These are phyloP conservation scores for Aspergillus chevalieri DNA, from an alignment of 2,329 filamentous ascomycete species.

Conservation along the genomic window DNA sequence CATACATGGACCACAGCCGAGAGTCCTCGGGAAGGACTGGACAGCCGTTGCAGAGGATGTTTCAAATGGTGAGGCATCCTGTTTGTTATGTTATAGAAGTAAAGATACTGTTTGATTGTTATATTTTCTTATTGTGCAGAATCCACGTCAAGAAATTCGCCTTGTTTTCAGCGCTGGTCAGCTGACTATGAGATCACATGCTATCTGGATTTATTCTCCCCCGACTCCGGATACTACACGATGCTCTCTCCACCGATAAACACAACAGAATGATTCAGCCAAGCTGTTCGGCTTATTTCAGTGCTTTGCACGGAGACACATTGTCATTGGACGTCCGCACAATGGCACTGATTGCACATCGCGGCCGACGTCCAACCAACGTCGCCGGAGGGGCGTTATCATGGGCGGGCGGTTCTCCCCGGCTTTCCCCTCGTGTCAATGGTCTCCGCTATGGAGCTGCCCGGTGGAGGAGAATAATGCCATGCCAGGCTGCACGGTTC, in stretches of 20 bases:
- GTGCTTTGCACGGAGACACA: no score
- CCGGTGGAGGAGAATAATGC: neutral
- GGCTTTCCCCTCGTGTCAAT: neutral
- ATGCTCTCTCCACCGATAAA: no score
- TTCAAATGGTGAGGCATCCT: slow-evolving; percentile 7
- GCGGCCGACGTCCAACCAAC: neutral
- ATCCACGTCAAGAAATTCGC: no score
- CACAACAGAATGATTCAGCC: no score
- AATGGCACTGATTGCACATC: neutral
- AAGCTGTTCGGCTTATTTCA: no score
- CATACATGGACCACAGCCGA: slow-evolving; percentile 39
- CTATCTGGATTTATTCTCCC: no score
- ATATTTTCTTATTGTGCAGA: neutral
- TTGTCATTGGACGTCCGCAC: no score
- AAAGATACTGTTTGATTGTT: no score
- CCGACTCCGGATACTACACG: no score
- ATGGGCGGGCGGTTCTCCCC: neutral
- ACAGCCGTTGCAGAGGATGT: slow-evolving; percentile 40
- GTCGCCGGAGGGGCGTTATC: neutral
- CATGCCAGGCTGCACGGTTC: no score
- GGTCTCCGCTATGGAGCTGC: slow-evolving; percentile 6
- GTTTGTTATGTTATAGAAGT: neutral
- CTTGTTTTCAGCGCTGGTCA: no score
- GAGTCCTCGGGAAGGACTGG: slow-evolving; percentile 37
- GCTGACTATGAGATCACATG: no score